phyloP scores from a whole-genome alignment of 2,329 filamentous ascomycete genomes.

The Eutypella sp. region DNA sequence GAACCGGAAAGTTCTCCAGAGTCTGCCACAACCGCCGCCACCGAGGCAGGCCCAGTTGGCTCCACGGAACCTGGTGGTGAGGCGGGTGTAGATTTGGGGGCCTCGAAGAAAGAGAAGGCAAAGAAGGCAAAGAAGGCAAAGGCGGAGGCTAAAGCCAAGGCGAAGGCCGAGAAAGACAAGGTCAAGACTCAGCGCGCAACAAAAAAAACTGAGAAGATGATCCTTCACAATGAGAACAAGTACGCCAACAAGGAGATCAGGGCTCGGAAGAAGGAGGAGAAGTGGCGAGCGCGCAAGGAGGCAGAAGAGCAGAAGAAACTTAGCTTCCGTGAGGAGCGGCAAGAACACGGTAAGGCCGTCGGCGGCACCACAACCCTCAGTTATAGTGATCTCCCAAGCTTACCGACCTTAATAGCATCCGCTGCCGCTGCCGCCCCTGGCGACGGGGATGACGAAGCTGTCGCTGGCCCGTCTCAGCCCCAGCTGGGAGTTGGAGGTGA shows the following conservation, averaged over 20 bases:
- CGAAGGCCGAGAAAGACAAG: slow-evolving; percentile 4
- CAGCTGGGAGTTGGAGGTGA: neutral
- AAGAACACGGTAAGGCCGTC: neutral
- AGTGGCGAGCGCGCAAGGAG: neutral
- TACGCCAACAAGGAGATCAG: slow-evolving; percentile 13
- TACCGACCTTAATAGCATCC: neutral
- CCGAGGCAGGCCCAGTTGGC: neutral
- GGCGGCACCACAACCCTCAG: too few species aligned
- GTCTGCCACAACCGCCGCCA: neutral
- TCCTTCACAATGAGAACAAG: slow-evolving; percentile 15
- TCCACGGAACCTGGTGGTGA: neutral
- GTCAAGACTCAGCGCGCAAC: slow-evolving; percentile 5
- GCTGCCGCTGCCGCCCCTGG: neutral
- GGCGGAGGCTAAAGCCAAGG: slow-evolving; percentile 13
- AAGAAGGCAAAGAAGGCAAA: slow-evolving; percentile 12
- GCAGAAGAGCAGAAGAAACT: neutral
- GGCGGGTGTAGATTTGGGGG: neutral
- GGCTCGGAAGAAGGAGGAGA: neutral
- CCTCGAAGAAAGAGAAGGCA: neutral
- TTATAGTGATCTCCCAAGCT: neutral
- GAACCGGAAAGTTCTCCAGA: too few species aligned
- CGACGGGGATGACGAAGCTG: neutral
- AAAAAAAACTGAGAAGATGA: slow-evolving; percentile 14
- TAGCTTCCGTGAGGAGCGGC: neutral
- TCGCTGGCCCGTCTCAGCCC: neutral